A percentile compares a stretch with the other conserved stretches of the same genome.
Evolutionary conservation across 768 basidiomycete species (phyloP).

Genomic region (Auricularia sp.): DNA sequence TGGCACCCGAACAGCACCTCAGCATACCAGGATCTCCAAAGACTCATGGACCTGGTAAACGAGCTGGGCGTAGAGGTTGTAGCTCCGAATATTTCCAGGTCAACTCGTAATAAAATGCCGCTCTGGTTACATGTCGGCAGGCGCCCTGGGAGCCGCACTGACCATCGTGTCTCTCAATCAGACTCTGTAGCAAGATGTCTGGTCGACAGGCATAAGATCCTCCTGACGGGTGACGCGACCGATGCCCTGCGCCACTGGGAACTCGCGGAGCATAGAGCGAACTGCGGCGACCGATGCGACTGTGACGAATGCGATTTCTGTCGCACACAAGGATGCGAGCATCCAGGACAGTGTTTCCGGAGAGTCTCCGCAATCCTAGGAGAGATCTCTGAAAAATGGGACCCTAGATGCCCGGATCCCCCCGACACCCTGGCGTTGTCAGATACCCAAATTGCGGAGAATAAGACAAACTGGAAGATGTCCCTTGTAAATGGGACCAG

Average conservation of each 20-base stretch:
- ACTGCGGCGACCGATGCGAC: not conserved
- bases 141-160: not conserved
- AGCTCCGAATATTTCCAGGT: not conserved
- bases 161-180: not conserved
- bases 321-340: not conserved
- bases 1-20: not conserved
- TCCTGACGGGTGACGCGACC: not conserved
- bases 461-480: no score
- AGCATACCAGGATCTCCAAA: not conserved
- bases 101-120: not conserved
- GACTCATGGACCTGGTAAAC: not conserved
- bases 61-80: not conserved
- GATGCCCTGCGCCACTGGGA: constrained; percentile 14
- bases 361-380: not conserved
- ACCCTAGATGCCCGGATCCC: constrained; percentile 11
- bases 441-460: no score
- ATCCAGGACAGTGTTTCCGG: not conserved
- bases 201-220: not conserved
- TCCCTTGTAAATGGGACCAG: not conserved
- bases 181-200: not conserved
- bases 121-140: not conserved
- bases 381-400: not conserved
- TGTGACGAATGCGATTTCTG: not conserved
- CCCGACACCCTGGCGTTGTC: no score
- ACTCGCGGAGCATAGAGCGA: not conserved